Conservation (phyloP, 129 eudicot genomes). For the Daucus carota region DH1_v3.0 NC_030385.2:634501-635000, state of each 20-base stretch:
- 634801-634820: not conserved
- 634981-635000: not conserved
- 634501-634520: constrained; percentile 59
- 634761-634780: not conserved
- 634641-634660: constrained; percentile 33
- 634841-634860: not conserved
- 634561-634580: constrained; percentile 51
- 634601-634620: constrained; percentile 27
- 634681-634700: constrained; percentile 20
- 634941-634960: not conserved
- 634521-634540: constrained; percentile 47
- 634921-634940: not conserved
- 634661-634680: constrained; percentile 35
- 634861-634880: not conserved
- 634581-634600: constrained; percentile 29
- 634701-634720: not conserved
- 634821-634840: not conserved
- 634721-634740: constrained; percentile 12
- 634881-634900: not conserved
- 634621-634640: constrained; percentile 32
- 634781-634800: not conserved
- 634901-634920: not conserved
- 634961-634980: not conserved
- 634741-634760: constrained; percentile 20
- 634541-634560: constrained; percentile 71